Evolutionary conservation across 768 basidiomycete species (phyloP).

Genomic region (Phlebiopsis gigantea): DNA sequence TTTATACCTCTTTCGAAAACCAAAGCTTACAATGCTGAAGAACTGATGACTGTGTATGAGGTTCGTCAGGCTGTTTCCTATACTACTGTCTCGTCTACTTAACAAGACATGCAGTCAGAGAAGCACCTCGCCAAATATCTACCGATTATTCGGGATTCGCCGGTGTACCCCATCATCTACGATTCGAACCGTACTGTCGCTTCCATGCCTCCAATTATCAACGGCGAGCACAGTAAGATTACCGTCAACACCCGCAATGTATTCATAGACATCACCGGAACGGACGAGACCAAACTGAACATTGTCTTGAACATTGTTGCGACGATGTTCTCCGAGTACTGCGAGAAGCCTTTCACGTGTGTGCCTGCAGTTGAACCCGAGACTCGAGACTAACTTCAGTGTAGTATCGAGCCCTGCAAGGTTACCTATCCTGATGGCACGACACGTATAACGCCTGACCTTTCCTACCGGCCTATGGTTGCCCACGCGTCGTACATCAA

Average conservation of each 20-base stretch:
- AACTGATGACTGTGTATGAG: conserved; percentile 93
- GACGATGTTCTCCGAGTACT: conserved; percentile 99
- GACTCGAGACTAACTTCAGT: not conserved
- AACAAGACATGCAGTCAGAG: conserved; percentile 56
- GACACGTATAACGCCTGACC: conserved; percentile 71
- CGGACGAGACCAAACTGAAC: conserved; percentile 92
- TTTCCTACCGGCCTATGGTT: conserved; percentile 63
- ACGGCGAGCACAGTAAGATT: conserved; percentile 97
- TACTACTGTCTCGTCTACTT: not conserved
- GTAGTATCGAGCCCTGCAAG: conserved; percentile 90
- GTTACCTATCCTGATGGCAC: conserved; percentile 77
- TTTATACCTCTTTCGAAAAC: conserved; percentile 84
- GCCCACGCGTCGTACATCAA: conserved; percentile 92
- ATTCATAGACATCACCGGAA: conserved; percentile 96
- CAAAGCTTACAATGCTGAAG: conserved; percentile 76
- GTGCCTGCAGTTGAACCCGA: conserved; percentile 21
- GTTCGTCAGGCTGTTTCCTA: conserved; percentile 36
- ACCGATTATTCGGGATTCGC: conserved; percentile 89
- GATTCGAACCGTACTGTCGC: conserved; percentile 82
- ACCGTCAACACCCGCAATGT: conserved; percentile 88
- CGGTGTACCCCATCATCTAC: conserved; percentile 97
- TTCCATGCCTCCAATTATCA: conserved; percentile 98
- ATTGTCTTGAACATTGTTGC: conserved; percentile 93
- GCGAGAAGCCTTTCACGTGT: conserved; percentile 86
- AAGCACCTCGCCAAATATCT: conserved; percentile 88